These are phyloP conservation scores for Elsinoe necatrix DNA, from an alignment of 2,329 filamentous ascomycete species.

Conservation along the genomic window DNA sequence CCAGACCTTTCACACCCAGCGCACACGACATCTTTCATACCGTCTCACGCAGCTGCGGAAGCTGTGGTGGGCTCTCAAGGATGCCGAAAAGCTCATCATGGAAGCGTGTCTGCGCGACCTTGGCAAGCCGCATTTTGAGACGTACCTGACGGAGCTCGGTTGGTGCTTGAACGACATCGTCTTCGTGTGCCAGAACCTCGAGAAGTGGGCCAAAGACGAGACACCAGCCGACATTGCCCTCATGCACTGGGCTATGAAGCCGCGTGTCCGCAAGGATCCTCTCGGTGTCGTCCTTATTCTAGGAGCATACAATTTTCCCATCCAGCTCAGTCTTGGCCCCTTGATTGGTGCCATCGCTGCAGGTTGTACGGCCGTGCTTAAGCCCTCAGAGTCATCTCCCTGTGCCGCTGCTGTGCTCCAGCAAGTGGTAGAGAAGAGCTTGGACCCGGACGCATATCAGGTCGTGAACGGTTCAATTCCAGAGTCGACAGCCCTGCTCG, in stretches of 20 bases:
- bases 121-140: constrained; percentile 67
- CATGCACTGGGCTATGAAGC: constrained; percentile 59
- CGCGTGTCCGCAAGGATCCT: constrained; percentile 78
- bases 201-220: constrained; percentile 78
- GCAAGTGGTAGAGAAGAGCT: constrained; percentile 63
- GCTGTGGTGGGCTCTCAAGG: constrained; percentile 85
- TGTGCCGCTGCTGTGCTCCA: constrained; percentile 68
- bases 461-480: constrained; percentile 73
- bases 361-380: constrained; percentile 81
- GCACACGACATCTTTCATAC: constrained; percentile 75
- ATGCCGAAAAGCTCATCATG: constrained; percentile 63
- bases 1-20: constrained; percentile 65
- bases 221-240: constrained; percentile 60
- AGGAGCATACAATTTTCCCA: constrained; percentile 86
- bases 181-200: constrained; percentile 66
- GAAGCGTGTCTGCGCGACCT: constrained; percentile 73
- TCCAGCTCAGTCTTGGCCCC: constrained; percentile 70
- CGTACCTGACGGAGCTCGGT: constrained; percentile 63
- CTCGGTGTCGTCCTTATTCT: constrained; percentile 77
- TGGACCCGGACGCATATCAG: constrained; percentile 69
- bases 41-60: constrained; percentile 79
- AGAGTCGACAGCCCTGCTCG: constrained; percentile 72
- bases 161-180: constrained; percentile 77
- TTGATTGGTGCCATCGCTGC: constrained; percentile 84
- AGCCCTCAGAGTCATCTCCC: constrained; percentile 79